Evolutionary conservation across 345 rosid genomes (phyloP), one percentile per base, ranked within the genome.

Genomic region (Arabidopsis arenosa): DNA sequence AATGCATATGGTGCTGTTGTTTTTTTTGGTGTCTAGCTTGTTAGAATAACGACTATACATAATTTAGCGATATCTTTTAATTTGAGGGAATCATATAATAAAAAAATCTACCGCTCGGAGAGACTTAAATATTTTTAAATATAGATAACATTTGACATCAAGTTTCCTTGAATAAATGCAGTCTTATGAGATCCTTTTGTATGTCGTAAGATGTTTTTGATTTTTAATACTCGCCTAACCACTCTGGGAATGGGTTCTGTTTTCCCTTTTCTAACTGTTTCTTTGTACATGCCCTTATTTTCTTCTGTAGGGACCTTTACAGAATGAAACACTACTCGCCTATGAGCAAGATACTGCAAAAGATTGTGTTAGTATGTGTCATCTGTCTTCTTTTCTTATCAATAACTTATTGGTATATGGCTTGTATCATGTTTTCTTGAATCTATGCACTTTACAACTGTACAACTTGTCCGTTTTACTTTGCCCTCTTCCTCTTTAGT

Each of bases 331-430:
- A 14, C 79, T 92, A 61, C 89, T 85, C 62, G 86, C 87, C 41
- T 89, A 76, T 78, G 93, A 86, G 85, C 68, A 78, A 47, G 86
- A 92, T 71, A 70, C 41, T 7, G 72, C 86, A 58, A 74, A 85
- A 44, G 84, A 80, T 70, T 77, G 73, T 82, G 54, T 82, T 71
- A 87, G 98, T 94, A 90, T 64, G 86, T 75, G 70, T 65, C 61
- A 65, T 28, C 63, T 64, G 40, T 65, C 58, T 65, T 64, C 56
- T 54, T 69, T 63, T 45, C 28, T 40, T 62, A 15, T 70, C 40
- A 13, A 28, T 58, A 49, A 12, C 41, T 28, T 51, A 52, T 43
- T 66, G 43, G 44, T 53, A 23, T 66, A 64, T 70, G 18, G 65
- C 64, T 55, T 37, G 45, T 14, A 26, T 51, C 52, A 70, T 63